Evolutionary conservation across 78 protist species (phyloP).

Genomic region (Bodo saltans): DNA sequence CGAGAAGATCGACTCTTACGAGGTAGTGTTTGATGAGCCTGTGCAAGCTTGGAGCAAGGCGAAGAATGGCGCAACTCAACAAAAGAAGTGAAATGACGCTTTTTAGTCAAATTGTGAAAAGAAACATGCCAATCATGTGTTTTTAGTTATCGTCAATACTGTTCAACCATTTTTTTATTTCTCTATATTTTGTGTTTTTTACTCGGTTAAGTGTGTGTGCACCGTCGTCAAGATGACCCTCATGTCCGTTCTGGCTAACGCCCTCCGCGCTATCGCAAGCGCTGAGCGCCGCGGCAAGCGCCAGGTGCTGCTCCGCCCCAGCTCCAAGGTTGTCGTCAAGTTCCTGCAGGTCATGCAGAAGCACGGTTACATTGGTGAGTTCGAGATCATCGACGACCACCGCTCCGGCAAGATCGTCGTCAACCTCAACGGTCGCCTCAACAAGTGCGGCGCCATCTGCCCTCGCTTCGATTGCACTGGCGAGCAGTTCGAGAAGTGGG

Average conservation of each 20-base stretch:
- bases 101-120: not conserved
- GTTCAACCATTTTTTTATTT: not conserved
- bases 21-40: not conserved
- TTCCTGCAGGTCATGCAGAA: slow-evolving; percentile 97
- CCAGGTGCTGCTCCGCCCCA: slow-evolving; percentile 97
- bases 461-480: slow-evolving; percentile 93
- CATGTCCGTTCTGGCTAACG: slow-evolving; percentile 86
- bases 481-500: slow-evolving; percentile 48
- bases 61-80: not conserved
- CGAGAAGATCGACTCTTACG: not conserved
- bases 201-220: not conserved
- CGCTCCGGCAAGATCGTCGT: slow-evolving; percentile 97
- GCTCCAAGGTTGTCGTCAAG: slow-evolving; percentile 94
- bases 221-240: slow-evolving; percentile 64
- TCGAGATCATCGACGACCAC: slow-evolving; percentile 99
- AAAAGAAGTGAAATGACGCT: not conserved
- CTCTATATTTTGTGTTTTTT: not conserved
- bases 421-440: slow-evolving; percentile 96
- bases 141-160: not conserved
- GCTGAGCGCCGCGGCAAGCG: slow-evolving; percentile 98
- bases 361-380: slow-evolving; percentile 99
- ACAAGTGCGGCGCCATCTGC: slow-evolving; percentile 98
- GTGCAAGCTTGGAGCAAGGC: not conserved
- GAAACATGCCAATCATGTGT: not conserved
- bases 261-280: slow-evolving; percentile 84